Percentiles rank a stretch among this genome's conserved stretches.
Conservation (phyloP, 495 filamentous ascomycete species). For the Annulohypoxylon nitens region DNA sequence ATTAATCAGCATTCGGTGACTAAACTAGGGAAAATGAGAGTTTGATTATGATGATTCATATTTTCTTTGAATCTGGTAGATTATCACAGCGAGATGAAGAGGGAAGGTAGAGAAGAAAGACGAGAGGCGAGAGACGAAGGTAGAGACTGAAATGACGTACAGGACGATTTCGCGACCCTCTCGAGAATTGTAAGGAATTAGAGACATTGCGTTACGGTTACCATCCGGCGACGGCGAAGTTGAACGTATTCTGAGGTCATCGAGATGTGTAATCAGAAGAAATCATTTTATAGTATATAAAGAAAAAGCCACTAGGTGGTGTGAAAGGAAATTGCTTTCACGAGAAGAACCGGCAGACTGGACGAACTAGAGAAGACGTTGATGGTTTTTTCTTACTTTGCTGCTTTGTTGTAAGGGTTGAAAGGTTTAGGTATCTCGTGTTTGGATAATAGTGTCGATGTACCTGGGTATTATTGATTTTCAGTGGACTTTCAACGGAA, state of each 20-base stretch:
- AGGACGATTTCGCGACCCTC: slow-evolving; percentile 74
- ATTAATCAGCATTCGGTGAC: neutral
- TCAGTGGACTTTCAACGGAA: no score
- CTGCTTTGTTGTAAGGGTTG: slow-evolving; percentile 22
- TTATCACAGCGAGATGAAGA: neutral
- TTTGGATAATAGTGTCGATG: neutral
- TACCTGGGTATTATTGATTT: no score
- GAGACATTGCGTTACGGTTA: slow-evolving; percentile 63
- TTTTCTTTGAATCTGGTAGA: neutral
- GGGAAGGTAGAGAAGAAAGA: neutral
- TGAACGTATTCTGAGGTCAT: slow-evolving; percentile 22
- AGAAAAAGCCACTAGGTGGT: slow-evolving; percentile 6
- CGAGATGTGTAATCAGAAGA: slow-evolving; percentile 6
- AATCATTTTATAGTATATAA: slow-evolving; percentile 32
- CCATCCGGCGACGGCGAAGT: slow-evolving; percentile 20
- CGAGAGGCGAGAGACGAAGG: neutral
- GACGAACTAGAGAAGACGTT: neutral
- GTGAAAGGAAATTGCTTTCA: slow-evolving; percentile 13
- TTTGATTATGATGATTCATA: neutral
- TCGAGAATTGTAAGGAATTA: slow-evolving; percentile 72
- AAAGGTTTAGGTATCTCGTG: neutral
- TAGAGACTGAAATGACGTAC: slow-evolving; percentile 59
- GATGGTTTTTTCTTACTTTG: slow-evolving; percentile 22
- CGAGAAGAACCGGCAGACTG: neutral
- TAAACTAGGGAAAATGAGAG: neutral